These are phyloP conservation scores for Isoetes taiwanensis DNA, from an alignment of 75 land plant species.

Conservation along the genomic window DNA sequence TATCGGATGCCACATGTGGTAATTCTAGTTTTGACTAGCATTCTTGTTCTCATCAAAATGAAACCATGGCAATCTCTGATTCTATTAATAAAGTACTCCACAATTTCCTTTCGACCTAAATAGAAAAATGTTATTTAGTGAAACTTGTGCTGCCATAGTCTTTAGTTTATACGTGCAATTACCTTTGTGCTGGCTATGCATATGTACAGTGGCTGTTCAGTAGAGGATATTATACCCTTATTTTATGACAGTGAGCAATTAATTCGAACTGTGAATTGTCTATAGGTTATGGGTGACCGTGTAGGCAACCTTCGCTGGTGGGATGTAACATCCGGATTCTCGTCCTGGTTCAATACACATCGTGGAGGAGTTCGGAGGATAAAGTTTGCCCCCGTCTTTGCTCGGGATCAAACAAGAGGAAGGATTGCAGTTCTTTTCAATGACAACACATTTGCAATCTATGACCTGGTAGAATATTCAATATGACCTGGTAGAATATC, in stretches of 20 bases:
- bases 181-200: not conserved
- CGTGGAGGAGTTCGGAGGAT: conserved; percentile 88
- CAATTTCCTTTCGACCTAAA: not conserved
- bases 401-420: conserved; percentile 79
- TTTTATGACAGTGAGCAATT: not conserved
- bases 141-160: too few relatives aligned
- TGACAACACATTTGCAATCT: conserved; percentile 86
- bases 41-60: not conserved
- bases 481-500: not conserved
- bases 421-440: conserved; percentile 87
- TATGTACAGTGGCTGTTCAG: not conserved
- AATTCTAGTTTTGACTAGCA: conserved; percentile 18
- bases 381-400: conserved; percentile 91
- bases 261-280: not conserved
- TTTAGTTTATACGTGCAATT: too few relatives aligned
- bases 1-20: conserved; percentile 98
- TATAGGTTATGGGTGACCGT: conserved; percentile 95
- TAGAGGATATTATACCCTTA: not conserved
- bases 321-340: conserved; percentile 89
- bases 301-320: conserved; percentile 92
- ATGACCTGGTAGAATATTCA: conserved; percentile 54
- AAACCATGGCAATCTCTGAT: not conserved
- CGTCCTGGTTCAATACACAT: conserved; percentile 87
- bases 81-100: not conserved
- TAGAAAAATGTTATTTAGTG: too few relatives aligned